Evolutionary conservation across 345 rosid genomes (phyloP), one percentile per base, ranked within the genome.

Genomic region (Moricandia arvensis): DNA sequence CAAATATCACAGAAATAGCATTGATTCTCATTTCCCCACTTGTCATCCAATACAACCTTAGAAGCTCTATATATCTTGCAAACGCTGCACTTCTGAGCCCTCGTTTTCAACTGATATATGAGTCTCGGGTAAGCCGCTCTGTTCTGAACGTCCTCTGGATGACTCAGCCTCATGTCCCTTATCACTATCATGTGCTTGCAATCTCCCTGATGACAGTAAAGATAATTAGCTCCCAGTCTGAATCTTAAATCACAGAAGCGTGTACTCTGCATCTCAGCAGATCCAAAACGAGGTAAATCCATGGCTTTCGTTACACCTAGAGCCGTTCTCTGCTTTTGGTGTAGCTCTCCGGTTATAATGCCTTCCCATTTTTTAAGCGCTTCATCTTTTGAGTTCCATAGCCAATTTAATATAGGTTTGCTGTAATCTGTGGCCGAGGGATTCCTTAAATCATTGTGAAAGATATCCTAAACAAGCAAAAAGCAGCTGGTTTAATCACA

Each of bases 181-280:
- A 95, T 84, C 63, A 91, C 89, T 43, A 94, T 69, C 66, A 82
- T 83, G 83, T 94, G 97, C 85, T 87, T 91, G 86, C 99, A 92
- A 53, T 80, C 90, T 64, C 98, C 97, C 98, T 91, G 98, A 74
- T 94, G 98, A 78, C 95, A 91, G 54, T 89, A 94, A 31, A 91
- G 84, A 75, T 91, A 94, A 15, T 82, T 88, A 21, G 97, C 93
- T 80, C 97, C 98, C 10, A 91, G 86, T 71, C 84, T 86, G 86
- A 91, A 88, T 78, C 81, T 84, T 73, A 90, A 67, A 71, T 91
- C 92, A 72, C 89, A 81, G 76, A 94, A 88, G 60, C 85, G 80
- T 55, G 86, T 77, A 57, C 57, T 84, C 30, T 87, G 89, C 98
- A 91, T 90, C 7, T 85, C 83, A 13, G 64, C 75, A 11, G 86